Evolutionary conservation across 768 basidiomycete genomes (phyloP), one percentile per base, ranked within the genome.

Genomic region (Boletus rufocinnamomeus): DNA sequence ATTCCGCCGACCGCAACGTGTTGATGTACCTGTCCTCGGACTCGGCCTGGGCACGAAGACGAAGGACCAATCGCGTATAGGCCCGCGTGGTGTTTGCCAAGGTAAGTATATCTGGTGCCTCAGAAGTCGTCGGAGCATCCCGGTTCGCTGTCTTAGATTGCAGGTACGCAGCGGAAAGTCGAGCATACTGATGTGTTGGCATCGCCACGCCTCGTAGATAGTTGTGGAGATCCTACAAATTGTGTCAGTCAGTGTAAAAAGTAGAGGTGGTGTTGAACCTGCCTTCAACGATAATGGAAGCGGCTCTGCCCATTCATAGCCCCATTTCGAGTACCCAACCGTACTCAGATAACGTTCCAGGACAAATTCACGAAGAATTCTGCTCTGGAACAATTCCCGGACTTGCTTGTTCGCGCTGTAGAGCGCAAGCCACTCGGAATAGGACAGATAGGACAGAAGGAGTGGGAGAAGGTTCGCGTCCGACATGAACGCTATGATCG

Each of bases 121-220:
- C 66, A 3, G 71, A 61, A 25, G 77, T 73, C 68, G 81, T 76
- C 25, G 79, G 77, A 27, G 72, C 68, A 2, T 76, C 80, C 47
- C 78, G 82, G 10, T 58, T 48, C 2, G 79, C 60, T 2, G 58
- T 63, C 27, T 80, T 73, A 0, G 81, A 79, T 51, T 85, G 84
- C 56, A 90, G 75, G 62, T 85, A 85, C 28, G 80, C 70, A 6
- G 76, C 76, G 2, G 91, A 82, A 35, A 84, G 77, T 5, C 83
- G 80, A 1, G 84, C 79, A 62, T 89, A 93, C 60, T 88, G 84
- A 61, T 93, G 86, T 4, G 81, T 80, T 8, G 92, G 91, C 27
- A 89, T 82, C 6, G 85, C 86, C 6, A 93, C 87, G 3, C 89
- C 89, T 47, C 85, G 81, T 83, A 93, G 85, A 65, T 93, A 94